Evolutionary conservation across 2,329 filamentous ascomycete genomes (phyloP), one percentile per base, ranked within the genome.

Genomic region (Apiospora malaysiana): DNA sequence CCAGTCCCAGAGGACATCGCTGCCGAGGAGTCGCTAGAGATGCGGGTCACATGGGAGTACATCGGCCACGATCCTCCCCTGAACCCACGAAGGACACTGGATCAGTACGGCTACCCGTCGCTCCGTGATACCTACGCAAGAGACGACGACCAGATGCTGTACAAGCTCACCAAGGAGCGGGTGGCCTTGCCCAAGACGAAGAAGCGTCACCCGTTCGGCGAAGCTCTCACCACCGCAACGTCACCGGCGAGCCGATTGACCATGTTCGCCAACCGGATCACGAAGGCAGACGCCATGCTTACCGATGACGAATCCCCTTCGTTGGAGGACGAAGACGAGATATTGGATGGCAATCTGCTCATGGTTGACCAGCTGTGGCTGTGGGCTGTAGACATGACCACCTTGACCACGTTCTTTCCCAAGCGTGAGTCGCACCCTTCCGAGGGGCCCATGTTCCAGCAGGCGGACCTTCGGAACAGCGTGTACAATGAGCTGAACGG

Each of bases 361-460:
- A 91, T 92, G 88, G 87, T 92, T 0, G 90, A 92, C 71, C 89
- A 92, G 75, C 78, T 92, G 0, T 92, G 90, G 90, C 77, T 91
- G 0, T 89, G 87, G 87, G 85, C 83, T 0, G 82, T 89, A n/a
- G 83, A 88, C 70, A 85, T 81, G 21, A 85, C 84, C 23, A 89
- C 86, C 0, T 73, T 89, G 8, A 76, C 85, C 2, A 88, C 88
- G 0, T 89, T 88, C 76, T 90, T 89, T 74, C 85, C 87, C 0
- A 87, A 83, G 68, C 82, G 87, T 32, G 86, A 89, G 70, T 87
- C 87, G 0, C 84, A 85, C 46, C 85, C 86, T 0, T 85, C 83
- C 2, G 87, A 89, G 72, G 87, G 87, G 0, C 86, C 87, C 0
- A 74, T 89, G 0, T 89, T 88, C 68, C 86, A 88, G 63, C 87